Conservation (phyloP, 2,329 filamentous ascomycete species). For the Exserohilum rostratum region DNA sequence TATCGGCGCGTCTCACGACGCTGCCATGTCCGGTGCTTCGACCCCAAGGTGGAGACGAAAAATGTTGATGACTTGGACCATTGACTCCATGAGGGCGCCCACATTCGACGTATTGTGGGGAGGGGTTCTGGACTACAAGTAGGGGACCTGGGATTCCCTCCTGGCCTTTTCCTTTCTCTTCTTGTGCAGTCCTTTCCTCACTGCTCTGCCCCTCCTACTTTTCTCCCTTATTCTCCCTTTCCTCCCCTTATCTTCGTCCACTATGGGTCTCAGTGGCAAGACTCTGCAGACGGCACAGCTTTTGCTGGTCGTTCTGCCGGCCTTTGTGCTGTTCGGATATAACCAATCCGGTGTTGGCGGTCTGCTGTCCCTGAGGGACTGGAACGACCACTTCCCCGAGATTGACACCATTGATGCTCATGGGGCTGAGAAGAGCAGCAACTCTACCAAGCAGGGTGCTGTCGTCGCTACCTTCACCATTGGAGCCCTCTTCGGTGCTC, state of each 20-base stretch:
- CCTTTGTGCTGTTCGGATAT: constrained; percentile 59
- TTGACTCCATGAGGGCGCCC: constrained; percentile 11
- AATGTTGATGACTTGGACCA: constrained; percentile 6
- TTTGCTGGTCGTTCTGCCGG: constrained; percentile 47
- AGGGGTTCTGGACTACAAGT: constrained; percentile 24
- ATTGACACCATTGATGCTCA: constrained; percentile 56
- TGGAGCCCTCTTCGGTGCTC: constrained; percentile 55
- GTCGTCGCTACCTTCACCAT: constrained; percentile 55
- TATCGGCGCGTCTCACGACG: neutral
- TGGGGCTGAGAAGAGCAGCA: constrained; percentile 51
- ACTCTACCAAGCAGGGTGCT: constrained; percentile 54
- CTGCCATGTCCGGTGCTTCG: constrained; percentile 8
- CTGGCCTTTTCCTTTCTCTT: constrained; percentile 2
- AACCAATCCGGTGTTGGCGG: constrained; percentile 60
- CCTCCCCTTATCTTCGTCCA: neutral
- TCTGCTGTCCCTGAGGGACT: constrained; percentile 50
- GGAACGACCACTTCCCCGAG: constrained; percentile 55
- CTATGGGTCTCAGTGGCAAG: constrained; percentile 31
- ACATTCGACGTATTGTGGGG: constrained; percentile 32
- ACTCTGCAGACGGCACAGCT: constrained; percentile 42
- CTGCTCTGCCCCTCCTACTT: too few relatives aligned
- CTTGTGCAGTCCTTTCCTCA: constrained; percentile 13
- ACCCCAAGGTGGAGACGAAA: constrained; percentile 18
- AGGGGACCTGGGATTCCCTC: constrained; percentile 12
- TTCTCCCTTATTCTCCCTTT: constrained; percentile 2